Conservation (phyloP, 2,329 filamentous ascomycete species). For the Stagonosporopsis rhizophila region DNA sequence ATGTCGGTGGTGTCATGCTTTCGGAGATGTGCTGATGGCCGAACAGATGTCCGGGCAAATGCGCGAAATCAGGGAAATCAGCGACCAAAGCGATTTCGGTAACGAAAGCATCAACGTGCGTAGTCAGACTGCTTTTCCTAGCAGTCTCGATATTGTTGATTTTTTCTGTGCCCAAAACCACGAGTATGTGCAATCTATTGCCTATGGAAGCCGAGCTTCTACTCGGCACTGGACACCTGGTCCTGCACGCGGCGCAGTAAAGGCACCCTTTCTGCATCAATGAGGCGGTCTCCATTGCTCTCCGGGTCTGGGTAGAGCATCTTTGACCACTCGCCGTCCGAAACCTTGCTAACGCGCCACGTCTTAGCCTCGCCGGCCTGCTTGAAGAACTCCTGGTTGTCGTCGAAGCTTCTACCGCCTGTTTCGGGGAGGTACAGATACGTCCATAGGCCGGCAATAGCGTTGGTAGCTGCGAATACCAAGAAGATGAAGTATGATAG, state of each 20-base stretch:
- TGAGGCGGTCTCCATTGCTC: constrained; percentile 37
- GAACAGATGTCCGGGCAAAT: constrained; percentile 1
- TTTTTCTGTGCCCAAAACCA: neutral
- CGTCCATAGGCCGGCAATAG: constrained; percentile 63
- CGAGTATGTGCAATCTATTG: constrained; percentile 5
- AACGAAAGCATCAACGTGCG: neutral
- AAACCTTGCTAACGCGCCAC: constrained; percentile 63
- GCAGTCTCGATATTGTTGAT: neutral
- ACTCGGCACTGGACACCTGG: constrained; percentile 47
- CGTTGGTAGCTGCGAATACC: constrained; percentile 63
- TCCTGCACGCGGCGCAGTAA: constrained; percentile 54
- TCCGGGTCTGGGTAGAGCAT: constrained; percentile 52
- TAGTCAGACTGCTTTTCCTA: neutral
- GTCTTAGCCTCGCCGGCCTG: constrained; percentile 59
- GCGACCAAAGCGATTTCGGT: neutral
- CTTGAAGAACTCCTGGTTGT: constrained; percentile 66
- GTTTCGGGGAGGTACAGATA: constrained; percentile 62
- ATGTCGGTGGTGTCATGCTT: neutral
- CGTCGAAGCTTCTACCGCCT: constrained; percentile 65
- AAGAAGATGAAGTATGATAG: constrained; percentile 65
- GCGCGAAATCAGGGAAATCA: constrained; percentile 5
- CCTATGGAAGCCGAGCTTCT: constrained; percentile 10
- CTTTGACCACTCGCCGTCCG: constrained; percentile 58
- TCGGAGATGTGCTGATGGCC: constrained; percentile 12
- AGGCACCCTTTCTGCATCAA: constrained; percentile 56